Conservation (phyloP, 2,329 filamentous ascomycete species). For the Diaporthe australafricana region DNA sequence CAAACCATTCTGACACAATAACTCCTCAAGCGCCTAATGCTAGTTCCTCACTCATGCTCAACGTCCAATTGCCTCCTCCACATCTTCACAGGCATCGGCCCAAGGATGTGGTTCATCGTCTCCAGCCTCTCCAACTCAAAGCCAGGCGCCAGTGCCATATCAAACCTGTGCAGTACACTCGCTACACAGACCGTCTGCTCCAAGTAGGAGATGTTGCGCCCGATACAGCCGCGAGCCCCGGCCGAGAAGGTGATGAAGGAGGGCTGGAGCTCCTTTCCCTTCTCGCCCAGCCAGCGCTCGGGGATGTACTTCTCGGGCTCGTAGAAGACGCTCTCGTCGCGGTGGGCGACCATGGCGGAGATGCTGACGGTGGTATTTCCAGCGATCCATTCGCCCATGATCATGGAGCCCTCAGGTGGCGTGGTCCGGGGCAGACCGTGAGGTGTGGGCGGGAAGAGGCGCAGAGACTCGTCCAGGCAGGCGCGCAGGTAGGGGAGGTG, state of each 20-base stretch:
- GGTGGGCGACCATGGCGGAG: slow-evolving; percentile 60
- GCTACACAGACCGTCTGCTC: slow-evolving; percentile 59
- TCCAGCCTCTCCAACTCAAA: slow-evolving; percentile 17
- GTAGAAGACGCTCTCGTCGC: slow-evolving; percentile 52
- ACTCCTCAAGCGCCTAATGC: slow-evolving; percentile 18
- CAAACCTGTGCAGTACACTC: slow-evolving; percentile 55
- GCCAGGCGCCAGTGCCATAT: slow-evolving; percentile 44
- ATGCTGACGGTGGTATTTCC: slow-evolving; percentile 53
- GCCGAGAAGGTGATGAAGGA: neutral
- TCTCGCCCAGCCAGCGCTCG: slow-evolving; percentile 48
- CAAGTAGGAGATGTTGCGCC: slow-evolving; percentile 52
- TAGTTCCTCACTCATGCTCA: neutral
- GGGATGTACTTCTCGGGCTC: slow-evolving; percentile 52
- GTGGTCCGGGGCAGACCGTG: slow-evolving; percentile 59
- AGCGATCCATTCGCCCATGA: slow-evolving; percentile 54
- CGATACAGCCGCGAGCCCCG: slow-evolving; percentile 41
- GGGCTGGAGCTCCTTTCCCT: slow-evolving; percentile 29
- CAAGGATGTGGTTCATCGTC: slow-evolving; percentile 20
- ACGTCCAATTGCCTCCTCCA: slow-evolving; percentile 22
- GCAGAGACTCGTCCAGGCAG: slow-evolving; percentile 58
- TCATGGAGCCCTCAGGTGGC: slow-evolving; percentile 50
- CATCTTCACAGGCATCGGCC: slow-evolving; percentile 16
- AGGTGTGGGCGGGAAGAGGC: slow-evolving; percentile 52
- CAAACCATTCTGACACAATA: slow-evolving; percentile 14
- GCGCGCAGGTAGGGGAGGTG: slow-evolving; percentile 53